Base-by-base conservation (phyloP, 148 eudicot genomes). In the Chenopodium suecicum region DNA sequence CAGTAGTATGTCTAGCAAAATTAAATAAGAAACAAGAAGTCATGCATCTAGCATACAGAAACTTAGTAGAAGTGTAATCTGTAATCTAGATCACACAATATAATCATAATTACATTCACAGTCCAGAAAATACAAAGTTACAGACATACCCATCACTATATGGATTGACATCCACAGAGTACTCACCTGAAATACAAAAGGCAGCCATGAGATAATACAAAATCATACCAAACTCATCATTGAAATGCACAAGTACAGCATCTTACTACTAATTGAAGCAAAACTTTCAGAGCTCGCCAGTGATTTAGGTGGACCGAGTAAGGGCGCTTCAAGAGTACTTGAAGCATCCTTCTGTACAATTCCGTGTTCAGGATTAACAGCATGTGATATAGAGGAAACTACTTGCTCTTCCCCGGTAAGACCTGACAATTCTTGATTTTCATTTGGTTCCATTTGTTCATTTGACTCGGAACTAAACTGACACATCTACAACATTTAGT, bases 181-280 rank as follows among this genome's bases (percentile, higher is more conserved):
- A 79, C 71, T 94, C 93, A 86, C 97, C 98, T 94, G 92, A 76
- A 86, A 85, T 65, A 46, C 32, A 82, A 34, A 64, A 67, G 66
- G 50, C 58, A 44, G 48, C 48, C 4, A 70, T 69, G 29, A 20
- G 32, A 23, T 77, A 50, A 27, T 67, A 68, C 20, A n/a, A 19
- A 73, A 79, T 62, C 65, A 73, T 7, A 48, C 19, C 19, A 62
- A 32, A 34, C 82, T 63, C 63, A 76, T 60, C 52, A 70, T 46
- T 14, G 12, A 13, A 80, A 81, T 48, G 52, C 19, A 68, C 32
- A 66, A 78, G 66, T n/a, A 47, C 31, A 22, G 54, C 74, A 75
- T 70, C 82, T 82, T 89, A 94, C 95, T 90, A 91, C 70, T 88
- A 83, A 78, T 87, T 62, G 97, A 92, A 74, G 84, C 75, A 31